Evolutionary conservation across 2,329 filamentous ascomycete genomes (phyloP).

Genomic region (Ceratocystis huliohia): DNA sequence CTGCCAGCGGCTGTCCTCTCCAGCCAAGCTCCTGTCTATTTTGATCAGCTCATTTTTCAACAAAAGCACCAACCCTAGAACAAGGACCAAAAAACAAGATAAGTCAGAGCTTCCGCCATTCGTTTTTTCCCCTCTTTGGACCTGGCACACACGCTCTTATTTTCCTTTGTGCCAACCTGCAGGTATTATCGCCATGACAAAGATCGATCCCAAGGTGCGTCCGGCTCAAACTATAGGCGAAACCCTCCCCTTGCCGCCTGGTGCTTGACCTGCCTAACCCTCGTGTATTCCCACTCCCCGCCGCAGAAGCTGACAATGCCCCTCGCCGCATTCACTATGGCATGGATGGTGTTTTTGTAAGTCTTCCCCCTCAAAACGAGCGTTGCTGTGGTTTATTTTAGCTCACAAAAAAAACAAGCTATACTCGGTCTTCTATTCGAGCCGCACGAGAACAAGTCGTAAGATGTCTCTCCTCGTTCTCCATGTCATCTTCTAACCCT

Average conservation of each 20-base stretch:
- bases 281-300: conserved; percentile 16
- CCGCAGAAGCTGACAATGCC: conserved; percentile 32
- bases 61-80: not conserved
- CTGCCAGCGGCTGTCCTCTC: not conserved
- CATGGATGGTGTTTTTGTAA: conserved; percentile 37
- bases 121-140: not conserved
- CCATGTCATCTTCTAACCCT: conserved; percentile 8
- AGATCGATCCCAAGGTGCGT: conserved; percentile 21
- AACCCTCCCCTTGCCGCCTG: not conserved
- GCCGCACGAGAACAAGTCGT: conserved; percentile 30
- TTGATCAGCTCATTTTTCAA: not conserved
- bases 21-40: not conserved
- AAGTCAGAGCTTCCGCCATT: not conserved
- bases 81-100: not conserved
- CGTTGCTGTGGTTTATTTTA: not conserved
- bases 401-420: conserved; percentile 24
- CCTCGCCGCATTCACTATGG: conserved; percentile 43
- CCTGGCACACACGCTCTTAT: too few species aligned
- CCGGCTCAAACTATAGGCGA: not conserved
- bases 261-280: not conserved
- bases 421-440: conserved; percentile 33
- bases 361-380: conserved; percentile 17
- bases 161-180: too few species aligned
- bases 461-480: conserved; percentile 18
- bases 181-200: conserved; percentile 15